Base-by-base conservation (phyloP, 192 early-diverging fungal species). In the Coemansia nantahalensis region DNA sequence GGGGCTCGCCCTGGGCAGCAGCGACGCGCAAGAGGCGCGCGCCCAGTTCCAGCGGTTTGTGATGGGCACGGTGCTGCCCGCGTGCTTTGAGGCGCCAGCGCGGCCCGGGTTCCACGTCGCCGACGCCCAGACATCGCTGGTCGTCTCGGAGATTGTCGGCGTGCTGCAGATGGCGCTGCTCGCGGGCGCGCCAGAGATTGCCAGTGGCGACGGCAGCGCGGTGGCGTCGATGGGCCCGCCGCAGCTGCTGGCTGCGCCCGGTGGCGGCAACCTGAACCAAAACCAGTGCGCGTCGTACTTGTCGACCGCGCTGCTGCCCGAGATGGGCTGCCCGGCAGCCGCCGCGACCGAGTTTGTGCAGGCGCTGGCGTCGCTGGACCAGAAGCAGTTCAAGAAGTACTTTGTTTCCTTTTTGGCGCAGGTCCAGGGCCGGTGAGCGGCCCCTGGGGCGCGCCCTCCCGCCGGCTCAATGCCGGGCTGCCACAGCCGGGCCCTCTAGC, bases 71-170 rank as follows among this genome's bases (percentile, higher is more conserved):
- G 83, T 92, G 14, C 50, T 91, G 2, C 83, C 86, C 7, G 67
- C 82, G 39, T 82, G 85, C 38, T 97, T 97, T 59, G 84, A 88
- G 64, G 78, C 92, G 21, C 90, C 91, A 0, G 80, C 91, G 74
- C 83, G 82, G 23, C 22, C 78, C 11, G 71, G 61, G 18, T 95
- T 94, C 74, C 77, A 86, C 55, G 54, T 85, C 30, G 50, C 73
- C 23, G 92, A 95, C 58, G 92, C 87, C 2, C 85, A 90, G 65
- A 74, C 84, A 6, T 58, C 84, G 51, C 48, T 92, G 65, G 86
- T 92, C 14, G 58, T 77, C 24, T 49, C 66, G 8, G 73, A 77
- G 56, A 65, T 48, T n/a, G 79, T 82, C 14, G 59, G 80, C 9
- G 54, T 83, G 22, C 48, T 65, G 22, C 65, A 78, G 34, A 78